These are phyloP conservation scores for Aspergillus sojae DNA, from an alignment of 2,329 filamentous ascomycete species.

Conservation along the genomic window DNA sequence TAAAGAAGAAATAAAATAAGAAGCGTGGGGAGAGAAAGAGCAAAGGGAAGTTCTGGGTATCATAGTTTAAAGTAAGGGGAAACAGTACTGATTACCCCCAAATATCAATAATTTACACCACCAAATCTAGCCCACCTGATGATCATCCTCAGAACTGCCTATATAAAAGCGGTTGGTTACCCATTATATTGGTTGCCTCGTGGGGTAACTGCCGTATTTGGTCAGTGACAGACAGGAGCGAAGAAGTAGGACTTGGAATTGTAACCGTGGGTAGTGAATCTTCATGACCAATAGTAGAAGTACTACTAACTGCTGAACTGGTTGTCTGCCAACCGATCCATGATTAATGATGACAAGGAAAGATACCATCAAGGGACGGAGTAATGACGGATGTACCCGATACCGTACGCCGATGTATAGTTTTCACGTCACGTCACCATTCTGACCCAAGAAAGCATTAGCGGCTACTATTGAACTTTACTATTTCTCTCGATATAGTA, in stretches of 20 bases:
- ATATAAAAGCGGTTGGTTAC: not conserved
- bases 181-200: not conserved
- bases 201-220: not conserved
- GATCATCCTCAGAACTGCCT: not conserved
- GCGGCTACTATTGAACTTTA: constrained; percentile 1
- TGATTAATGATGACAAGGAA: not conserved
- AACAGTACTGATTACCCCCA: not conserved
- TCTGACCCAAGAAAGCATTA: not conserved
- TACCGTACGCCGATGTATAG: not conserved
- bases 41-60: no score
- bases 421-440: not conserved
- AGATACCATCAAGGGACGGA: not conserved
- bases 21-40: not conserved
- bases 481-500: not conserved
- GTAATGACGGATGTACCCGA: constrained; percentile 1
- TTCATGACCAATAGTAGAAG: not conserved
- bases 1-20: not conserved
- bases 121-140: not conserved
- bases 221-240: not conserved
- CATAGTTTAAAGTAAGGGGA: not conserved
- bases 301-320: not conserved
- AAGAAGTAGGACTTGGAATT: not conserved
- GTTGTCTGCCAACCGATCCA: not conserved
- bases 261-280: not conserved
- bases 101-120: not conserved